phyloP scores from a whole-genome alignment of 768 basidiomycete genomes.

The Gymnopilus junonius region DNA sequence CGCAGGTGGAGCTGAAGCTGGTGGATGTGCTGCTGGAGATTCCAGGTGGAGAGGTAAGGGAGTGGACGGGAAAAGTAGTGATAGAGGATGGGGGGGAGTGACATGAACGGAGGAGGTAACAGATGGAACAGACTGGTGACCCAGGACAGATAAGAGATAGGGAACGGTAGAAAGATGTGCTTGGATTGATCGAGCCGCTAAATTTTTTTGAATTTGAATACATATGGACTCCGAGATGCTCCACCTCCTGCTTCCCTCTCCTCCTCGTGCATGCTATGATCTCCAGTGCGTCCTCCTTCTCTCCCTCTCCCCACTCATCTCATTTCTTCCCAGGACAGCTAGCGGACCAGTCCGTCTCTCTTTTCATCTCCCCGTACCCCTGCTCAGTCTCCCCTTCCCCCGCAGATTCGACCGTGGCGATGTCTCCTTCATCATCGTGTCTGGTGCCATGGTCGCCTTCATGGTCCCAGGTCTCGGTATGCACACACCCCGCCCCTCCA shows the following conservation, averaged over 20 bases:
- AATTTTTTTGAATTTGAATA: background rate
- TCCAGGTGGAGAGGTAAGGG: conserved; percentile 71
- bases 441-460: conserved; percentile 73
- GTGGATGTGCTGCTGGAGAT: conserved; percentile 75
- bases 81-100: conserved; percentile 68
- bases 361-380: background rate
- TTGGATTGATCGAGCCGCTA: background rate
- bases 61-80: conserved; percentile 81
- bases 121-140: too few species aligned
- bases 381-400: background rate
- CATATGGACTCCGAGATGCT: background rate
- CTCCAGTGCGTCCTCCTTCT: conserved; percentile 7
- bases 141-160: too few species aligned
- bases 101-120: too few species aligned
- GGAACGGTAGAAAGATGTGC: background rate
- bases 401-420: conserved; percentile 72
- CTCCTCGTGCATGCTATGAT: background rate
- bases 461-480: conserved; percentile 79
- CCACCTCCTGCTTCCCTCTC: background rate
- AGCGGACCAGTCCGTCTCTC: background rate
- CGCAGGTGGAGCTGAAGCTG: conserved; percentile 62
- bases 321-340: background rate
- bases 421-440: conserved; percentile 69
- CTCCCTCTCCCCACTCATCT: background rate
- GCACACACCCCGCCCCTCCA: background rate